Percentiles rank a stretch among this genome's conserved stretches.
Conservation (phyloP, 257 asterid genomes). For the Solanum chilense region DNA sequence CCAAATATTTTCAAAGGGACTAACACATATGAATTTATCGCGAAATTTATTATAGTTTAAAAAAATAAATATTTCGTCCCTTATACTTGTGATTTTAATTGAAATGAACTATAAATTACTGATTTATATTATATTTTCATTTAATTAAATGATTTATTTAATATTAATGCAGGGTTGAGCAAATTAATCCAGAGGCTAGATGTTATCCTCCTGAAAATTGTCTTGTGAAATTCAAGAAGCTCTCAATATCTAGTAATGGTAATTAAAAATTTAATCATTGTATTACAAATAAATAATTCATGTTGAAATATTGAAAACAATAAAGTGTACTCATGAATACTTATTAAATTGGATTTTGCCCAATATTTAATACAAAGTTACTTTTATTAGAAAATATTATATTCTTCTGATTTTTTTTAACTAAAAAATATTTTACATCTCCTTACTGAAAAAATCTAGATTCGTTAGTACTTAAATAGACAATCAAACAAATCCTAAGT, state of each 20-base stretch:
- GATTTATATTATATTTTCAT: not conserved
- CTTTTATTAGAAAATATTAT: too few relatives aligned
- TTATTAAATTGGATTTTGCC: not conserved
- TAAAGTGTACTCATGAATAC: not conserved
- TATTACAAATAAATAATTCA: not conserved
- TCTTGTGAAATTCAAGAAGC: conserved; percentile 3
- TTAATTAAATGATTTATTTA: not conserved
- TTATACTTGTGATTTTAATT: too few relatives aligned
- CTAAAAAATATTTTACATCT: too few relatives aligned
- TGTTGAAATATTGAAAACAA: not conserved
- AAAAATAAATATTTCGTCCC: too few relatives aligned
- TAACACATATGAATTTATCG: not conserved
- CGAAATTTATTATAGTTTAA: too few relatives aligned
- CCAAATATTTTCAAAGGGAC: not conserved
- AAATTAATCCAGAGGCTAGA: not conserved
- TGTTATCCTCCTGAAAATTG: conserved; percentile 4
- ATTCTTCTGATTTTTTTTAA: too few relatives aligned
- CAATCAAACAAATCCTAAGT: not conserved
- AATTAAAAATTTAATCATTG: not conserved
- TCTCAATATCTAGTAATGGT: not conserved
- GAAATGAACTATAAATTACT: not conserved
- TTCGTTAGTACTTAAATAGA: fast-evolving
- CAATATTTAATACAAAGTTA: not conserved
- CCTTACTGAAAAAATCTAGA: fast-evolving
- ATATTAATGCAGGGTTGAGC: not conserved